Base-by-base conservation (phyloP, 768 basidiomycete genomes). In the Lactifluus rugatus region DNA sequence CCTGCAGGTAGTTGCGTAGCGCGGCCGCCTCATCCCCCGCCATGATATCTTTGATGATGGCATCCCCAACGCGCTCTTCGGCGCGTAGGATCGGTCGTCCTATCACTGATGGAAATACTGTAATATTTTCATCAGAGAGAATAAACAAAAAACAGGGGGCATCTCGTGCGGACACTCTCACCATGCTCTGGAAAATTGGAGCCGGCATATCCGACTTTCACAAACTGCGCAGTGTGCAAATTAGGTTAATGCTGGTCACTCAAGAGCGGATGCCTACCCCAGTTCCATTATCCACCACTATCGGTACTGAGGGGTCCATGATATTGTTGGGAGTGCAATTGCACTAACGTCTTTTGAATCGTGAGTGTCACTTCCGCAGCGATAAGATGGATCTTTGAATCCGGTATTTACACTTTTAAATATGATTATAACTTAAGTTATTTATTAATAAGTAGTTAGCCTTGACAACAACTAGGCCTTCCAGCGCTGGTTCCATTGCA, bases 81-180 rank as follows among this genome's bases (percentile, higher is more conserved):
- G 95, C 95, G 59, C 95, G 92, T 61, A 98, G 77, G 70, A 99
- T 99, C 31, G 95, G 95, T 19, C 95, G 87, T 17, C 96, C 96
- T 65, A 99, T 83, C 69, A 99, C 85, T 41, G 96, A 98, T 2
- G 95, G 91, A 70, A 98, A 99, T 57, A 96, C 93, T 94, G 66
- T 11, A n/a, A 13, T 56, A 25, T 48, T 11, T 19, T 45, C 6
- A 7, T 45, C 2, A 56, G 39, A 32, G 34, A 39, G 9, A 37
- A 26, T 32, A 50, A 36, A 9, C 32, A n/a, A 49, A 48, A 34
- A 5, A 34, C 9, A 34, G 11, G 11, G 11, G 28, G 10, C 19
- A 28, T n/a, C n/a, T 4, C 34, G 11, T 26, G 10, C 21, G 31
- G 28, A 36, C 28, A 14, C 21, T 48, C 69, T 57, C 55, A 78